A percentile compares a stretch with the other conserved stretches of the same genome.
Evolutionary conservation across 495 filamentous ascomycete genomes (phyloP).

Genomic region (Aspergillus coremiiformis): DNA sequence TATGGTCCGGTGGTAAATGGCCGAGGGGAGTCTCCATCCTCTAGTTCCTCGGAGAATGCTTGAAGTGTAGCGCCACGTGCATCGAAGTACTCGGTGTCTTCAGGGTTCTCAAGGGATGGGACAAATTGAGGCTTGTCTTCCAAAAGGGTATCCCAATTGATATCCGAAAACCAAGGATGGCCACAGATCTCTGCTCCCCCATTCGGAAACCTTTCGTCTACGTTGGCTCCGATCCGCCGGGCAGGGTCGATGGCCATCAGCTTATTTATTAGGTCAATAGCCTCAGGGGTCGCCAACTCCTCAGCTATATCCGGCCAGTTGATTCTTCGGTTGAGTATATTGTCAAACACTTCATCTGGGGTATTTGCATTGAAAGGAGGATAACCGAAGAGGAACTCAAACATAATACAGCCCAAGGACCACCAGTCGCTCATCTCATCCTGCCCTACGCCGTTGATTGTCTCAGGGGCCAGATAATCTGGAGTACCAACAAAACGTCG

Average conservation of each 20-base stretch:
- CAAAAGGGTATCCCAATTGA: conserved; percentile 83
- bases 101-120: conserved; percentile 85
- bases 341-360: conserved; percentile 93
- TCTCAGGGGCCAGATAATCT: conserved; percentile 95
- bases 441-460: conserved; percentile 88
- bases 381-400: conserved; percentile 88
- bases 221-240: conserved; percentile 76
- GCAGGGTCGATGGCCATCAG: conserved; percentile 76
- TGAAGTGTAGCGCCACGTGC: conserved; percentile 82
- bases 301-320: conserved; percentile 73
- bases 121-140: conserved; percentile 94
- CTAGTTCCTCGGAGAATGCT: conserved; percentile 84
- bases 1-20: conserved; percentile 49
- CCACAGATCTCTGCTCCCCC: conserved; percentile 85
- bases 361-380: conserved; percentile 89
- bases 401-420: conserved; percentile 95
- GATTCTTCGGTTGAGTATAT: conserved; percentile 82
- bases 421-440: conserved; percentile 99
- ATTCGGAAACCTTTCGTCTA: conserved; percentile 64
- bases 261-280: conserved; percentile 87
- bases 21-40: conserved; percentile 66
- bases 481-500: conserved; percentile 94
- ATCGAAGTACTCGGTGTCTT: conserved; percentile 98
- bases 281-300: conserved; percentile 70
- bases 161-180: conserved; percentile 81